Evolutionary conservation across 2,329 filamentous ascomycete species (phyloP), one percentile per base, ranked within the genome.

Genomic region (Sporothrix sp.): DNA sequence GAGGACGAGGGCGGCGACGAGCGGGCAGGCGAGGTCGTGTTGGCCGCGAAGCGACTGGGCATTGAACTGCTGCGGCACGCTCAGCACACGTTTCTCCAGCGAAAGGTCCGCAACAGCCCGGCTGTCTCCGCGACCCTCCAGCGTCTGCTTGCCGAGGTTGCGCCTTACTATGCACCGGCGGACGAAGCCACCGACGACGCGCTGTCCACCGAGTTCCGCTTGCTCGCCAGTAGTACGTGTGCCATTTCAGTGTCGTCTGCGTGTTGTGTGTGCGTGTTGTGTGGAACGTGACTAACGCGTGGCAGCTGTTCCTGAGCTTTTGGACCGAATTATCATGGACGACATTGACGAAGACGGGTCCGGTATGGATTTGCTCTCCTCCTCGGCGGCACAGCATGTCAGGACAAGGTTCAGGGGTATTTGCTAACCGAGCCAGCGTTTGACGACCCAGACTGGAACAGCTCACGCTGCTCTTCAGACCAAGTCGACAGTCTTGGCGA

Each of bases 271-370:
- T n/a, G n/a, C n/a, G n/a, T n/a, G n/a, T n/a, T n/a, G n/a, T n/a
- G n/a, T n/a, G n/a, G n/a, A n/a, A n/a, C n/a, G n/a, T n/a, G n/a
- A 58, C 38, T 52, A 33, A 28, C 48, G 20, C 20, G 25, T 23
- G 1, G 33, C 46, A 73, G 71, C 48, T 35, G 67, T 78, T 4
- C 53, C 74, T 11, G 69, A 71, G 13, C 60, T 67, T n/a, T 70
- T 86, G 58, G 69, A 68, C 33, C 68, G 66, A 43, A 64, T 84
- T n/a, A 68, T 76, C 38, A 70, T 79, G 14, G 76, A 80, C 44
- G 74, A 79, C 53, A 60, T 76, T 50, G 77, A 80, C 54, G 76
- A 80, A 48, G 77, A 80, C 49, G 75, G 66, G 57, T 79, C 76
- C 57, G 76, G 77, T 78, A 75, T 67, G 75, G 73, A 62, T 55